Conservation (phyloP, 2,329 filamentous ascomycete genomes). For the Amesomyces nigricolor region DNA sequence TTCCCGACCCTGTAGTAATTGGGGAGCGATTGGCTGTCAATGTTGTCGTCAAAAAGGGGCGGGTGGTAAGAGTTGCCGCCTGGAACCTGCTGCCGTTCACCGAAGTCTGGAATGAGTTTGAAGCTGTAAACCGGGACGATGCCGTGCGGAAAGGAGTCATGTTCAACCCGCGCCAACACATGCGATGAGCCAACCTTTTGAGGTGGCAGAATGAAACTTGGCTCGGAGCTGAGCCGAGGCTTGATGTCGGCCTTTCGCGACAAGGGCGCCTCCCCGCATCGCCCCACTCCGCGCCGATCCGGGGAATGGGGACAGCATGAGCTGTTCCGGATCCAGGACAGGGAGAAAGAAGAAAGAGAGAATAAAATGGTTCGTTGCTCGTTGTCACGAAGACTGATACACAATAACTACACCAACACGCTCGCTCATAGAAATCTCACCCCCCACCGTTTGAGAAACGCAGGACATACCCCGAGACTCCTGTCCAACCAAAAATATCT, state of each 20-base stretch:
- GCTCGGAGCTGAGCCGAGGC: slow-evolving; percentile 13
- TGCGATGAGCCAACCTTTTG: neutral
- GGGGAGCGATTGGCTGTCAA: too few species aligned
- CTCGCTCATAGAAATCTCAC: neutral
- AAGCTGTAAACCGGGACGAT: neutral
- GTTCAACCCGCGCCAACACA: neutral
- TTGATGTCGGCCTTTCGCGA: neutral
- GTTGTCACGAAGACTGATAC: neutral
- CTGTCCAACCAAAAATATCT: neutral
- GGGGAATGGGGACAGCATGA: neutral
- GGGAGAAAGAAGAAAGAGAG: neutral
- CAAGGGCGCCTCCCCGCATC: neutral
- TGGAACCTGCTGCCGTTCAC: neutral
- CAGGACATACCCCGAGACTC: neutral
- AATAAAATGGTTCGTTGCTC: neutral
- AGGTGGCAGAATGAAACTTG: neutral
- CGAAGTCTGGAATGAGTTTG: neutral
- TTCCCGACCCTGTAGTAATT: too few species aligned
- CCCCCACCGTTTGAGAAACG: neutral
- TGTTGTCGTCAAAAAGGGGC: neutral
- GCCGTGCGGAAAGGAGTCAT: neutral
- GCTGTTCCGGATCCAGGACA: too few species aligned
- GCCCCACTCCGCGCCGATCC: slow-evolving; percentile 10
- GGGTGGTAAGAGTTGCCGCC: neutral
- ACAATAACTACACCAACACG: neutral